Evolutionary conservation across 1,284 basidiomycete species (phyloP).

Genomic region (Apiotrichum mycotoxinovorans): DNA sequence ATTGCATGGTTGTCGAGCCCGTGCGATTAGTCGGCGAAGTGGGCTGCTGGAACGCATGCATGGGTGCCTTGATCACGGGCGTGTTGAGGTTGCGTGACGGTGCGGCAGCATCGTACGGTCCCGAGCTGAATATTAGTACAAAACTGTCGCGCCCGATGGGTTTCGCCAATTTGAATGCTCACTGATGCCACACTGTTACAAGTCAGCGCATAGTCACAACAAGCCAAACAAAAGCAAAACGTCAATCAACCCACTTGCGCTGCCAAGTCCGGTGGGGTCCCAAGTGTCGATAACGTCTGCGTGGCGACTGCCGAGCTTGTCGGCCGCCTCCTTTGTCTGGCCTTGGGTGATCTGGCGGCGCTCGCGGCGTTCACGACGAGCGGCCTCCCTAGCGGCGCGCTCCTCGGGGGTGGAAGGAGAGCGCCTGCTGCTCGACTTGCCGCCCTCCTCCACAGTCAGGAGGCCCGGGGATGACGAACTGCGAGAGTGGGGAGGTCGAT

Average conservation of each 20-base stretch:
- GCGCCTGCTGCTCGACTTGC: not conserved
- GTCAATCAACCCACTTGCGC: conserved; percentile 43
- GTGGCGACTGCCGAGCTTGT: conserved; percentile 45
- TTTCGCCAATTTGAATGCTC: conserved; percentile 11
- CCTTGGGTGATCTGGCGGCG: conserved; percentile 11
- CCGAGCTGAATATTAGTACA: conserved; percentile 30
- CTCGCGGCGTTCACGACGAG: conserved; percentile 7
- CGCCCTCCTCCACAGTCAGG: not conserved
- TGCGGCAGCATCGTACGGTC: conserved; percentile 50
- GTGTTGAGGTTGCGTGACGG: conserved; percentile 47
- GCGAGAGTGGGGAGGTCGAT: not conserved
- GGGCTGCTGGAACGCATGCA: conserved; percentile 39
- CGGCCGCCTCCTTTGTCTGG: conserved; percentile 33
- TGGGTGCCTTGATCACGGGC: conserved; percentile 40
- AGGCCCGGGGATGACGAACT: not conserved
- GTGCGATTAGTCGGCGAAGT: conserved; percentile 7
- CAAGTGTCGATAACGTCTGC: conserved; percentile 50
- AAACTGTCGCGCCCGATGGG: not conserved
- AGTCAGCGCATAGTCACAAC: conserved; percentile 4
- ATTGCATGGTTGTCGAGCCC: not conserved
- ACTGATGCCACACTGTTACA: conserved; percentile 48
- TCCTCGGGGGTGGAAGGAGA: not conserved
- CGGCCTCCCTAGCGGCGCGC: not conserved
- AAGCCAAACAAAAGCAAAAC: not conserved
- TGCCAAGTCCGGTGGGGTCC: conserved; percentile 50